Conservation (phyloP, 2,329 filamentous ascomycete species). For the Parasarocladium wereldwijsianum region DNA sequence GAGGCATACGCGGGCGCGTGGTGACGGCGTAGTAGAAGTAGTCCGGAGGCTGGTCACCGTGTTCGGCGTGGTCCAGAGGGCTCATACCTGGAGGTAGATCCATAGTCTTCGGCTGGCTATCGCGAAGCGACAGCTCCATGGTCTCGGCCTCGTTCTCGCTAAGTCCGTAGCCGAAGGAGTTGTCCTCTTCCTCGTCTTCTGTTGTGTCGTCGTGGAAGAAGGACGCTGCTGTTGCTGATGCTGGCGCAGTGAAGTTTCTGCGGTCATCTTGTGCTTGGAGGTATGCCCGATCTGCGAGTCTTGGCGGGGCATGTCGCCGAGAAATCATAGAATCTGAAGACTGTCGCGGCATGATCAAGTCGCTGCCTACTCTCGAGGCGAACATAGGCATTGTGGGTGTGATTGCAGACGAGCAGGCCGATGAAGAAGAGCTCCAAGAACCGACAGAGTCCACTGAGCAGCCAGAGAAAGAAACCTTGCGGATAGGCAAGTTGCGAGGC, state of each 20-base stretch:
- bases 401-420: constrained; percentile 13
- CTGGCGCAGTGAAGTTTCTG: neutral
- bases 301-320: constrained; percentile 17
- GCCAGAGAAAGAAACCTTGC: constrained; percentile 26
- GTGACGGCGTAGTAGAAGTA: constrained; percentile 18
- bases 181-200: constrained; percentile 11
- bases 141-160: constrained; percentile 11
- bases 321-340: no score
- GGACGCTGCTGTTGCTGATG: constrained; percentile 13
- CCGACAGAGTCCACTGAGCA: constrained; percentile 21
- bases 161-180: constrained; percentile 11
- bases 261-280: constrained; percentile 1
- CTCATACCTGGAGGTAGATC: constrained; percentile 15
- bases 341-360: no score
- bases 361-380: no score
- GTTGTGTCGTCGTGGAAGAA: constrained; percentile 15
- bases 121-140: constrained; percentile 7
- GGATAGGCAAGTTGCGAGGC: constrained; percentile 23
- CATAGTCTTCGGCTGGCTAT: constrained; percentile 8
- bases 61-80: constrained; percentile 11
- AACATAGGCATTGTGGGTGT: constrained; percentile 6
- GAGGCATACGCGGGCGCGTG: constrained; percentile 16
- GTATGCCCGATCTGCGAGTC: constrained; percentile 19
- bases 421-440: constrained; percentile 17
- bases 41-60: constrained; percentile 14